Evolutionary conservation across 176 grass and related monocot genomes (phyloP).

Genomic region (Eragrostis curvula): DNA sequence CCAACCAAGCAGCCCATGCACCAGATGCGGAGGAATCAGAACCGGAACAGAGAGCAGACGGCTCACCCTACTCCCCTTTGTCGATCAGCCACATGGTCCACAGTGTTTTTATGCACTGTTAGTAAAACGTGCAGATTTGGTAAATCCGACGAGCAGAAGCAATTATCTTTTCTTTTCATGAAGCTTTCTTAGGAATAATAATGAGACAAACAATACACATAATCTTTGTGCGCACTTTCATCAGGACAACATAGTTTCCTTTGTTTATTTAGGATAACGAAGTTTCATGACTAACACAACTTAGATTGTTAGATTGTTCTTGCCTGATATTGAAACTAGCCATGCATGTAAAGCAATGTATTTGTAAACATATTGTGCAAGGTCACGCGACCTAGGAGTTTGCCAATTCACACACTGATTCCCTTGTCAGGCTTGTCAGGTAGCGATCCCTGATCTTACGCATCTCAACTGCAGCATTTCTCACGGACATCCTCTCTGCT

Average conservation of each 20-base stretch:
- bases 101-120: no score
- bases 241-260: background rate
- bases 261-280: background rate
- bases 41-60: no score
- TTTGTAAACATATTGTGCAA: background rate
- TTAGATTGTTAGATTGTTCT: background rate
- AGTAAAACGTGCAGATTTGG: no score
- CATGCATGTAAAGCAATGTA: background rate
- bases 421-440: background rate
- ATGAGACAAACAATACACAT: background rate
- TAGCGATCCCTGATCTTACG: slow-evolving; percentile 4
- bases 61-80: no score
- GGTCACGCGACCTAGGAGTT: background rate
- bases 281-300: background rate
- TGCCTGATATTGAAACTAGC: no score
- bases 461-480: slow-evolving; percentile 4
- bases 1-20: no score
- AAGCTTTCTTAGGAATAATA: background rate
- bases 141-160: background rate
- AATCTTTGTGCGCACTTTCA: background rate
- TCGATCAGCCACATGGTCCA: no score
- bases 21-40: no score
- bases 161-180: background rate
- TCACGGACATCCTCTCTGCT: slow-evolving; percentile 28
- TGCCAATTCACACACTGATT: background rate